These are phyloP conservation scores for Penicillium pancosmium DNA, from an alignment of 495 filamentous ascomycete species.

Conservation along the genomic window DNA sequence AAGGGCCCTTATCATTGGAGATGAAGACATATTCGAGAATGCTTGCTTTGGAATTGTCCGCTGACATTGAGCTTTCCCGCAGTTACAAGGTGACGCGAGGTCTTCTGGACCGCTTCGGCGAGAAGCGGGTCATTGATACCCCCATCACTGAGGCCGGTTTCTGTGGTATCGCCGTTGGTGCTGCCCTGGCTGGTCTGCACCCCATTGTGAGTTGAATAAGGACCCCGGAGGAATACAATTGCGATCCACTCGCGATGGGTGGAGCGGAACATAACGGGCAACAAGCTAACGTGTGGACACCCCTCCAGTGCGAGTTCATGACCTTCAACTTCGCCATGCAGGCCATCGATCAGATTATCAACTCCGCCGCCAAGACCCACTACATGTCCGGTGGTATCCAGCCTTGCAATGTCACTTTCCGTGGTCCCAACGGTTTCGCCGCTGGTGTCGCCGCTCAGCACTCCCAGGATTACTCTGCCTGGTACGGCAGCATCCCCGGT, in stretches of 20 bases:
- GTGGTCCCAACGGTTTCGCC: slow-evolving; percentile 97
- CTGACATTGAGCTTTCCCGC: slow-evolving; percentile 20
- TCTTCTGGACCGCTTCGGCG: slow-evolving; percentile 92
- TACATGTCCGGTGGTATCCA: slow-evolving; percentile 99
- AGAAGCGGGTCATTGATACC: slow-evolving; percentile 96
- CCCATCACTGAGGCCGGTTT: slow-evolving; percentile 98
- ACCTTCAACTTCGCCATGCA: slow-evolving; percentile 99
- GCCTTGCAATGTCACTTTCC: slow-evolving; percentile 99
- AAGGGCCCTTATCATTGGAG: slow-evolving; percentile 33
- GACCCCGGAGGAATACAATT: not conserved
- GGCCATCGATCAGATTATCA: slow-evolving; percentile 99
- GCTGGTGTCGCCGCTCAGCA: slow-evolving; percentile 95
- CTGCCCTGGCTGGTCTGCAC: slow-evolving; percentile 90
- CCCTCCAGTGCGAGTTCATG: slow-evolving; percentile 93
- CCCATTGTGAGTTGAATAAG: slow-evolving; percentile 71
- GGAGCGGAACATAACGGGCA: not conserved
- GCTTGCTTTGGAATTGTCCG: not conserved
- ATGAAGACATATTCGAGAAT: not conserved
- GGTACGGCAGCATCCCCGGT: slow-evolving; percentile 97
- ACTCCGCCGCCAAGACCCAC: slow-evolving; percentile 97
- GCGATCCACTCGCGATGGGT: not conserved
- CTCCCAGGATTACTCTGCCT: slow-evolving; percentile 96
- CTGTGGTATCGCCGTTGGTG: slow-evolving; percentile 86
- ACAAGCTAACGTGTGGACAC: slow-evolving; percentile 2
- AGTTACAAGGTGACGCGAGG: slow-evolving; percentile 99